phyloP scores from a whole-genome alignment of 2,329 filamentous ascomycete species.

The Pyricularia grisea region DNA sequence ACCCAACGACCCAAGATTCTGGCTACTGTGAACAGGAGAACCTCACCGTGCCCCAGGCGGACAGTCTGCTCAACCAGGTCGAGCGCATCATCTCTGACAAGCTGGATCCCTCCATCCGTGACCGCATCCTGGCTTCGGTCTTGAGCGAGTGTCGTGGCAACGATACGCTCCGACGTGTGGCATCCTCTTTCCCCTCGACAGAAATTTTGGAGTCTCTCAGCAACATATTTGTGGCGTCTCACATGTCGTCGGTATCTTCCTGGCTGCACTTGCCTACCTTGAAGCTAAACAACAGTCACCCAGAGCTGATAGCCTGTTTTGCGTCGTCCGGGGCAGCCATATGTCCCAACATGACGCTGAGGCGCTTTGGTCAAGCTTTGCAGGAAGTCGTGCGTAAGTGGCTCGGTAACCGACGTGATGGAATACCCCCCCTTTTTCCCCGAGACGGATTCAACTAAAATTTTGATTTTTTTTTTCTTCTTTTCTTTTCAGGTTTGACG shows the following conservation, averaged over 20 bases:
- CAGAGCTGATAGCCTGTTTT: slow-evolving; percentile 51
- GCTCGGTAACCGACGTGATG: background rate
- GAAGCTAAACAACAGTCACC: slow-evolving; percentile 41
- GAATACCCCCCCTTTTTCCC: background rate
- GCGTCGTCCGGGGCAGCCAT: slow-evolving; percentile 51
- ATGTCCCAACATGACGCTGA: slow-evolving; percentile 46
- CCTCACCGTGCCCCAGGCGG: slow-evolving; percentile 30
- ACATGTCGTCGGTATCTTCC: slow-evolving; percentile 44
- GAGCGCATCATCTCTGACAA: slow-evolving; percentile 32
- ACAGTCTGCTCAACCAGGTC: slow-evolving; percentile 28
- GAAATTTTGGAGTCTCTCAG: slow-evolving; percentile 51
- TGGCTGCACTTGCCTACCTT: slow-evolving; percentile 56
- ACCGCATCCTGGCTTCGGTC: slow-evolving; percentile 55
- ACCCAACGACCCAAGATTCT: slow-evolving; percentile 32
- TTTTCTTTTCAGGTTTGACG: slow-evolving; percentile 16
- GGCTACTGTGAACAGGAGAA: slow-evolving; percentile 34
- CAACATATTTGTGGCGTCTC: slow-evolving; percentile 49
- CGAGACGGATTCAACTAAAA: background rate
- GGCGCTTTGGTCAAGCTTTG: slow-evolving; percentile 50
- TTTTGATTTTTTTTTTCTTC: too few relatives aligned
- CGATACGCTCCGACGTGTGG: slow-evolving; percentile 39
- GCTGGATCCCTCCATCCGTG: slow-evolving; percentile 39
- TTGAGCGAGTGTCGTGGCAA: slow-evolving; percentile 46
- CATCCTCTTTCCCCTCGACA: slow-evolving; percentile 52
- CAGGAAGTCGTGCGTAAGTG: slow-evolving; percentile 39